Evolutionary conservation across 306 rosid genomes (phyloP).

Genomic region (Heteromeles arbutifolia): DNA sequence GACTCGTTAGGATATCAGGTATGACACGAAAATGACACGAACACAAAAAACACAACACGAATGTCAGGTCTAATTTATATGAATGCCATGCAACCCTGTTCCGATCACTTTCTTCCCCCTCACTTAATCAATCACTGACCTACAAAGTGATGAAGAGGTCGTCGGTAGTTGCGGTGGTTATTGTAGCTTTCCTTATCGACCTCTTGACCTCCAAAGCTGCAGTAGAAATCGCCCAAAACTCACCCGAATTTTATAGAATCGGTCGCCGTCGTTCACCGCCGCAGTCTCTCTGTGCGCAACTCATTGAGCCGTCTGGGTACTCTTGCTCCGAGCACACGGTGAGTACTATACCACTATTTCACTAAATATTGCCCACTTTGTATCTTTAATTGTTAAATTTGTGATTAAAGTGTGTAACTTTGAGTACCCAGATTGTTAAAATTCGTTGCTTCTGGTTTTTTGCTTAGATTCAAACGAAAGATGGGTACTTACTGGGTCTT

Average conservation of each 20-base stretch:
- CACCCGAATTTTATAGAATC: slow-evolving; percentile 15
- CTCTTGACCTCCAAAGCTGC: slow-evolving; percentile 14
- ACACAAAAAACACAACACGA: no score
- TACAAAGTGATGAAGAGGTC: slow-evolving; percentile 16
- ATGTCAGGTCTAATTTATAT: no score
- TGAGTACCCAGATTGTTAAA: neutral
- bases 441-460: neutral
- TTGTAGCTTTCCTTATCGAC: slow-evolving; percentile 12
- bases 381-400: neutral
- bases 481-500: slow-evolving; percentile 74
- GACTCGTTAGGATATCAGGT: no score
- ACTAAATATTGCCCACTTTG: neutral
- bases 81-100: neutral
- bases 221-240: slow-evolving; percentile 7
- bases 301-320: slow-evolving; percentile 65
- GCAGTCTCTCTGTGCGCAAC: slow-evolving; percentile 42
- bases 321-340: no score
- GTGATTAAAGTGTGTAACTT: neutral
- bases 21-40: no score
- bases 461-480: slow-evolving; percentile 61
- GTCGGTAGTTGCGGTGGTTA: neutral
- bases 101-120: slow-evolving; percentile 6
- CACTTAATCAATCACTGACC: neutral
- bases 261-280: slow-evolving; percentile 9
- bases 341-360: neutral